Percentiles rank a stretch among this genome's conserved stretches.
phyloP scores from a whole-genome alignment of 176 grass and related monocot genomes.

The Puya raimondii region DNA sequence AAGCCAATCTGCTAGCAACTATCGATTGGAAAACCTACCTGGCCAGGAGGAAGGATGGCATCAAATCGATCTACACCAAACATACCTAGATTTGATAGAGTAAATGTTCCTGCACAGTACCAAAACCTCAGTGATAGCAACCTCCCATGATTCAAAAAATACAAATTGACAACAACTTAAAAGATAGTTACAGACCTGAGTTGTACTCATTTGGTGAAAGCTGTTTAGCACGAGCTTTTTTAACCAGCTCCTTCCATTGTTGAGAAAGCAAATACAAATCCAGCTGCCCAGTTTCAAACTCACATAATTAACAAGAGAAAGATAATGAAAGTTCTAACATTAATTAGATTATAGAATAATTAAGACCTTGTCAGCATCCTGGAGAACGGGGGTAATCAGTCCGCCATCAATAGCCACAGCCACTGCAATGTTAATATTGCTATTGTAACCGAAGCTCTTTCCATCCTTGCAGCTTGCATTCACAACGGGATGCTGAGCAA shows the following conservation, averaged over 20 bases:
- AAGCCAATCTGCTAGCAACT: slow-evolving; percentile 11
- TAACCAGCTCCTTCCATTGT: slow-evolving; percentile 82
- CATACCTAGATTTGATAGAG: slow-evolving; percentile 90
- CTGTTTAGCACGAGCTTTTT: slow-evolving; percentile 73
- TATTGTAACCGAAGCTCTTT: slow-evolving; percentile 82
- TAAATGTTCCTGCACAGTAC: slow-evolving; percentile 66
- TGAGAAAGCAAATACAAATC: slow-evolving; percentile 84
- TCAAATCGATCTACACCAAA: slow-evolving; percentile 94
- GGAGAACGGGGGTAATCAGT: slow-evolving; percentile 72
- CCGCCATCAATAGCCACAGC: slow-evolving; percentile 87
- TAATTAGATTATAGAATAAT: neutral
- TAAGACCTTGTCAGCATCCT: slow-evolving; percentile 72
- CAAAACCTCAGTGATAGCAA: slow-evolving; percentile 15
- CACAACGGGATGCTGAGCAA: slow-evolving; percentile 65
- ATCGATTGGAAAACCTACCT: slow-evolving; percentile 37
- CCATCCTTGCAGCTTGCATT: slow-evolving; percentile 89
- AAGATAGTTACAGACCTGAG: slow-evolving; percentile 41
- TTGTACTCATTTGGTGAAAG: slow-evolving; percentile 74
- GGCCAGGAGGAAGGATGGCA: slow-evolving; percentile 95
- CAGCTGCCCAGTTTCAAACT: slow-evolving; percentile 31
- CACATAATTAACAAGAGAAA: neutral
- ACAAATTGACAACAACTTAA: neutral
- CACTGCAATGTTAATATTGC: slow-evolving; percentile 57
- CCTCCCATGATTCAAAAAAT: slow-evolving; percentile 15
- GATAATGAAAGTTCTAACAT: slow-evolving; percentile 11